These are phyloP conservation scores for Paracamarosporium sp. DNA, from an alignment of 2,329 filamentous ascomycete species.

Conservation along the genomic window DNA sequence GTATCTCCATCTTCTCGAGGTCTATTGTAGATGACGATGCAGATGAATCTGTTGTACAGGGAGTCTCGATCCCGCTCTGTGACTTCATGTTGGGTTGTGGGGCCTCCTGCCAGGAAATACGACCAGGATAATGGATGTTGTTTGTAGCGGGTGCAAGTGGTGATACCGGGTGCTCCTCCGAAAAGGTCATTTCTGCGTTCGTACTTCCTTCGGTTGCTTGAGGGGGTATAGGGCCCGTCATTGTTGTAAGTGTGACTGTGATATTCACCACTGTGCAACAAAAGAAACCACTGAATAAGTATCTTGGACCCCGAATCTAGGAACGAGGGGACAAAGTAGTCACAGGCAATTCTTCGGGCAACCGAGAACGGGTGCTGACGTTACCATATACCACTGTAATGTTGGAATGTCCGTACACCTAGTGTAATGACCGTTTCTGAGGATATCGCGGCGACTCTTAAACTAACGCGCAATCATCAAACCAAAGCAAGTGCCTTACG, in stretches of 20 bases:
- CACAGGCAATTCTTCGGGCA: background rate
- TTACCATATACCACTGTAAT: background rate
- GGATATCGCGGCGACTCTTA: background rate
- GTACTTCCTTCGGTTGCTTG: background rate
- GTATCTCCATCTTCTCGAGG: constrained; percentile 2
- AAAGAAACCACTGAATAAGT: background rate
- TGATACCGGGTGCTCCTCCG: background rate
- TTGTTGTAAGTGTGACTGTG: background rate
- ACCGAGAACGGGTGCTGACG: background rate
- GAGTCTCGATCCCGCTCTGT: background rate
- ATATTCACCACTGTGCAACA: background rate
- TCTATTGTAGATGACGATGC: background rate
- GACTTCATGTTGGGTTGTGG: background rate
- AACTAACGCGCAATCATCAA: background rate
- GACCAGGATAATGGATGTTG: background rate
- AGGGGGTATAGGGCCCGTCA: background rate
- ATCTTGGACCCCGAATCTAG: background rate
- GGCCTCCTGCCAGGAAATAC: background rate
- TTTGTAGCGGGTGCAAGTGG: background rate
- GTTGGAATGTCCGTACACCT: background rate
- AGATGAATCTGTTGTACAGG: background rate
- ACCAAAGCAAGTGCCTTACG: background rate
- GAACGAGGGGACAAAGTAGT: background rate
- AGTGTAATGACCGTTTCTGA: background rate
- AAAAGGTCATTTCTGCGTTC: background rate